Conservation (phyloP, 768 basidiomycete species). For the Boletus coccyginus region DNA sequence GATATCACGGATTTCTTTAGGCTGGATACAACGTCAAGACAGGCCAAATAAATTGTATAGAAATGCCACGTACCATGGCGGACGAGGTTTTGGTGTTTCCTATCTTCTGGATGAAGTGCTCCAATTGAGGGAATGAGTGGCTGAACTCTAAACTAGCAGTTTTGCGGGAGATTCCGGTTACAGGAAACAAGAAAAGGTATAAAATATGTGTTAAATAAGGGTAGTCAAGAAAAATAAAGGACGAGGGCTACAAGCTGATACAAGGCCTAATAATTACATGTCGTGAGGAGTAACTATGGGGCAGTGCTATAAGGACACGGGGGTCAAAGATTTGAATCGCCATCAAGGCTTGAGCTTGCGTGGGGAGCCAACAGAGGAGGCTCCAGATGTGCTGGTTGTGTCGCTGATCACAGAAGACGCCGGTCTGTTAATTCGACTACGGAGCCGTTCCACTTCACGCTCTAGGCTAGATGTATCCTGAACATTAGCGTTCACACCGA, state of each 20-base stretch:
- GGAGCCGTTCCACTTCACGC: conserved; percentile 65
- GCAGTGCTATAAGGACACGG: background rate
- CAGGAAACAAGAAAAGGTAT: background rate
- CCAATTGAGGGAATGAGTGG: conserved; percentile 14
- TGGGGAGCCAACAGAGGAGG: conserved; percentile 30
- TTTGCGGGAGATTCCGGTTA: conserved; percentile 26
- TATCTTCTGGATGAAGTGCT: background rate
- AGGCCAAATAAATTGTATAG: background rate
- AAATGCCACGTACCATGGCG: conserved; percentile 27
- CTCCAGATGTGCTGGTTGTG: conserved; percentile 10
- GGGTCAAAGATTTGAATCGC: background rate
- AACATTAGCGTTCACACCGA: background rate
- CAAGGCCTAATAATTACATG: conserved; percentile 20
- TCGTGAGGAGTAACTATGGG: background rate
- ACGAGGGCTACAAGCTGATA: conserved; percentile 19
- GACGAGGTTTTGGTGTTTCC: conserved; percentile 12
- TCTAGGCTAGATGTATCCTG: conserved; percentile 45
- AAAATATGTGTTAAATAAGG: background rate
- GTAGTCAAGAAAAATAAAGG: background rate
- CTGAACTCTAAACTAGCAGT: conserved; percentile 34
- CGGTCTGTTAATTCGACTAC: conserved; percentile 62
- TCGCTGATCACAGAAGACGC: conserved; percentile 37
- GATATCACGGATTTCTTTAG: conserved; percentile 97
- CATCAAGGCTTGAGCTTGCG: conserved; percentile 25
- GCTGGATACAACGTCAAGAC: conserved; percentile 45